A percentile compares a stretch with the other conserved stretches of the same genome.
phyloP scores from a whole-genome alignment of 2,329 filamentous ascomycete genomes.

The Chaetoscypha palmicola region DNA sequence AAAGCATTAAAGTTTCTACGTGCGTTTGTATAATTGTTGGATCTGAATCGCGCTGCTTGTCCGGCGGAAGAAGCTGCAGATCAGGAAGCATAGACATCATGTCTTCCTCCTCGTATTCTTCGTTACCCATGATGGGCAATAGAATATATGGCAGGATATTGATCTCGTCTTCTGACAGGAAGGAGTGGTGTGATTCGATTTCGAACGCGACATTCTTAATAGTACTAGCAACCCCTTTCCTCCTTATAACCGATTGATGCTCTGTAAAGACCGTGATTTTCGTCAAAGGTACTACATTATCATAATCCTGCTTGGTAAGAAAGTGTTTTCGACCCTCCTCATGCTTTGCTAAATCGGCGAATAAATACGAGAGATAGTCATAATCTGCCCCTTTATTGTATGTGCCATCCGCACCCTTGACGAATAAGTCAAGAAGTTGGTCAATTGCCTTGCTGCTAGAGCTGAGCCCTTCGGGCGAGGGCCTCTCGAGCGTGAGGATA shows the following conservation, averaged over 20 bases:
- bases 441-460: conserved; percentile 72
- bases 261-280: conserved; percentile 95
- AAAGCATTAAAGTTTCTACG: conserved; percentile 76
- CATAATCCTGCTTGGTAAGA: conserved; percentile 65
- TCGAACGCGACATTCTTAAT: conserved; percentile 94
- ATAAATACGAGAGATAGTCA: conserved; percentile 90
- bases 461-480: conserved; percentile 60
- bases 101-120: conserved; percentile 85
- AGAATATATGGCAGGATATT: conserved; percentile 85
- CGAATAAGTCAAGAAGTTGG: conserved; percentile 91
- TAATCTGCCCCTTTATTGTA: conserved; percentile 83
- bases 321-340: conserved; percentile 70
- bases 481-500: conserved; percentile 61
- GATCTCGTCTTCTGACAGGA: conserved; percentile 65
- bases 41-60: conserved; percentile 80
- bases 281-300: conserved; percentile 77
- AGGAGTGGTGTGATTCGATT: conserved; percentile 59
- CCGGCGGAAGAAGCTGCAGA: conserved; percentile 78
- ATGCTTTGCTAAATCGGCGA: conserved; percentile 86
- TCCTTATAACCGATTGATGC: conserved; percentile 72
- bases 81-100: conserved; percentile 81
- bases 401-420: conserved; percentile 74
- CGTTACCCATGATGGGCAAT: conserved; percentile 77
- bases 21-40: conserved; percentile 74
- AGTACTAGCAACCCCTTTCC: conserved; percentile 90